Base-by-base conservation (phyloP, 208 protist species). In the Trypanosoma avium region DNA sequence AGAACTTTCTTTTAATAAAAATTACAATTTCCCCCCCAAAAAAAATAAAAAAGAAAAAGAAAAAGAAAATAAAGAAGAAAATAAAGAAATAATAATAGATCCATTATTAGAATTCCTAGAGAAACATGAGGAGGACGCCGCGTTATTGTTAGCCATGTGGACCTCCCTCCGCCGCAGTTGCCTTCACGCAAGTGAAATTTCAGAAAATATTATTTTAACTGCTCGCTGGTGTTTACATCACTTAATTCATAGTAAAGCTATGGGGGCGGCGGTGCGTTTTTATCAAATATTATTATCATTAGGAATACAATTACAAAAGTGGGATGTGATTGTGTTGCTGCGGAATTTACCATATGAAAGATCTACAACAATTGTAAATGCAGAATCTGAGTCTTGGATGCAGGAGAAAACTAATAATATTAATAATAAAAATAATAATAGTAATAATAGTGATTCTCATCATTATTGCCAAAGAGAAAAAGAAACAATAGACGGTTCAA, bases 291-390 rank as follows among this genome's bases (percentile, higher is more conserved):
- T 92, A 1, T 75, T 87, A 53, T 62, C 75, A 15, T 49, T 94
- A 5, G 88, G 88, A 5, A 75, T 94, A 10, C 81, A 89, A 50
- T 67, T 94, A 22, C 77, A 71, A 29, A 69, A 84, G 42, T 82
- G 73, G 50, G 88, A 94, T 55, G 48, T 94, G 27, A 36, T 84
- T 0, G 47, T 94, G 36, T 77, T 94, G 3, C 65, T 94, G 5
- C 75, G 71, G 8, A 94, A 81, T 53, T 57, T 94, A 36, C 81
- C 88, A 0, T 94, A 94, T 55, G 88, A 94, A n/a, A 68, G 72
- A 22, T 79, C 75, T 4, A 58, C 54, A 30, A 57, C 56, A 15
- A 42, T 54, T 2, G 19, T n/a, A 12, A 47, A 19, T 0, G 54
- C 53, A 22, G 13, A 67, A 2, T 45, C 59, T 2, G 64, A 75